Conservation (phyloP, 2,329 filamentous ascomycete genomes). For the Aspergillus sp. region DNA sequence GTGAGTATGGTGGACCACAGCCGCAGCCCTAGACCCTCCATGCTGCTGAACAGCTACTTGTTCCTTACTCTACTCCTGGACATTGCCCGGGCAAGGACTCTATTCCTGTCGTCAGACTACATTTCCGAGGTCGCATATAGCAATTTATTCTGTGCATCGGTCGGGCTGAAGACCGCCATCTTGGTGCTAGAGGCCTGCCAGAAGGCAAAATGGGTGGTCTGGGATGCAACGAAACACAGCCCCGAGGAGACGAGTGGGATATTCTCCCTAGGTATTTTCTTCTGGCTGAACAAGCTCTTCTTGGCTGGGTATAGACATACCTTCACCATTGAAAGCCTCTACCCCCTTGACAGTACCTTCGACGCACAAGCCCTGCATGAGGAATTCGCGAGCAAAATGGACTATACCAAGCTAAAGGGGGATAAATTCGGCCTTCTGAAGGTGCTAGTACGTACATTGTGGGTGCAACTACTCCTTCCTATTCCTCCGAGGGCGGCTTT, state of each 20-base stretch:
- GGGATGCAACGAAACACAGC: constrained; percentile 16
- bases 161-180: constrained; percentile 8
- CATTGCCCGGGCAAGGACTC: constrained; percentile 40
- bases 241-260: neutral
- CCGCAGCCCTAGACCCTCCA: constrained; percentile 42
- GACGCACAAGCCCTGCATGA: too few relatives aligned
- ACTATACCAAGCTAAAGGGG: too few relatives aligned
- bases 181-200: constrained; percentile 26
- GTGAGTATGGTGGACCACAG: constrained; percentile 36
- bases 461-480: too few relatives aligned
- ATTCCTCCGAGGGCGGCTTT: too few relatives aligned
- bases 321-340: neutral
- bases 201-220: constrained; percentile 29
- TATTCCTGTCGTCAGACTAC: constrained; percentile 20
- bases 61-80: constrained; percentile 45
- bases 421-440: too few relatives aligned
- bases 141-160: constrained; percentile 14
- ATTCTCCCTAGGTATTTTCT: neutral
- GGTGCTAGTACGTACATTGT: too few relatives aligned
- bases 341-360: too few relatives aligned
- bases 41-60: constrained; percentile 45
- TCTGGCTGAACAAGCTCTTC: neutral
- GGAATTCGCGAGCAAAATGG: too few relatives aligned
- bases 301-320: too few relatives aligned
- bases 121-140: constrained; percentile 7